Evolutionary conservation across 1,139 yeast genomes (phyloP).

Genomic region (Saccharomycopsis phalli): DNA sequence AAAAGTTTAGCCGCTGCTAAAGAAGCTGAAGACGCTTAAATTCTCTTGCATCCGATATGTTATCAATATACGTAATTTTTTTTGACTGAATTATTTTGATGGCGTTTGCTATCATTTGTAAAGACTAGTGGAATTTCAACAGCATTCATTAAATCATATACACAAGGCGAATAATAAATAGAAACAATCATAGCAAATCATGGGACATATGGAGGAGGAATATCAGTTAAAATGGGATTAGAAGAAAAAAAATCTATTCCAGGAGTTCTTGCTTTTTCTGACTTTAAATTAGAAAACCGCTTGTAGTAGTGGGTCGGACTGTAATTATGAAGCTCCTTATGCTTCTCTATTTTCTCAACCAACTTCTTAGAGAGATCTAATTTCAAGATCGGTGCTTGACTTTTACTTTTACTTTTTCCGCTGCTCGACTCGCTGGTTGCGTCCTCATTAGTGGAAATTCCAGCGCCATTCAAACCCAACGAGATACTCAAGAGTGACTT

Average conservation of each 20-base stretch:
- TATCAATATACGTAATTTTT: neutral
- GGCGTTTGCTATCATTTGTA: too few relatives aligned
- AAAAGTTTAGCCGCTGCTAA: constrained; percentile 64
- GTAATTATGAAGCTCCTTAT: neutral
- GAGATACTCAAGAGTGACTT: constrained; percentile 13
- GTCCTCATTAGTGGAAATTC: neutral
- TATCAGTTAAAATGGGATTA: constrained; percentile 13
- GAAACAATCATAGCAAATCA: constrained; percentile 2
- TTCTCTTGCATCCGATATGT: neutral
- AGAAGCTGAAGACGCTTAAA: constrained; percentile 50
- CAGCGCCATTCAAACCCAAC: constrained; percentile 7
- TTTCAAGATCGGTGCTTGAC: neutral
- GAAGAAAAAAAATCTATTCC: constrained; percentile 15
- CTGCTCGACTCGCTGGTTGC: neutral
- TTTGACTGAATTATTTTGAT: neutral
- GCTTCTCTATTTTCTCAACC: neutral
- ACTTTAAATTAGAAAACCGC: neutral
- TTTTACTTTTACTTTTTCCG: neutral
- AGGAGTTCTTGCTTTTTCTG: neutral
- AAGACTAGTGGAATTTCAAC: too few relatives aligned
- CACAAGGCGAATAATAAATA: neutral
- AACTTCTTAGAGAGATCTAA: constrained; percentile 2
- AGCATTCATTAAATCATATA: neutral
- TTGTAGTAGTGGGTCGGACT: neutral
- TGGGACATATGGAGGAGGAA: constrained; percentile 20